Conservation (phyloP, 2,329 filamentous ascomycete genomes). For the Aureobasidium leucospermi region DNA sequence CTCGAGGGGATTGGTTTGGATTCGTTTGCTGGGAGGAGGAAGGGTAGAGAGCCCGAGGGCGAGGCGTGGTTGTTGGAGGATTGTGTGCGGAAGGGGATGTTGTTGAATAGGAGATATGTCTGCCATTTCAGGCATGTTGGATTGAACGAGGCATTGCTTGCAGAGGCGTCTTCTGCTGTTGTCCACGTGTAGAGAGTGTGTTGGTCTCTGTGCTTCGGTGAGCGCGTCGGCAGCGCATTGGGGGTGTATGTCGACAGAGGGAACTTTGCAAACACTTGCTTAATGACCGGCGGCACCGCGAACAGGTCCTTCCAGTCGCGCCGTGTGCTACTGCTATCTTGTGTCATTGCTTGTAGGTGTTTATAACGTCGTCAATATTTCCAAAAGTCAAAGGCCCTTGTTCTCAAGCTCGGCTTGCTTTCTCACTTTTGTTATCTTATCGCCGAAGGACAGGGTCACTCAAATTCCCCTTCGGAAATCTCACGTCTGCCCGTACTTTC, state of each 20-base stretch:
- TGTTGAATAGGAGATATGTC: conserved; percentile 75
- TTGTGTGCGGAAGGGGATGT: conserved; percentile 57
- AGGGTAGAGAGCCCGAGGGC: conserved; percentile 79
- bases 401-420: background rate
- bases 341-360: background rate
- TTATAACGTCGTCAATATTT: background rate
- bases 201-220: conserved; percentile 39
- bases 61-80: conserved; percentile 90
- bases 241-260: conserved; percentile 68
- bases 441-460: background rate
- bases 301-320: conserved; percentile 30
- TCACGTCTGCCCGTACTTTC: background rate
- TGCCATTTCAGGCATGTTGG: conserved; percentile 95
- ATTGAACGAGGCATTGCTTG: conserved; percentile 71
- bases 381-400: background rate
- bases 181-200: conserved; percentile 72
- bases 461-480: background rate
- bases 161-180: conserved; percentile 52
- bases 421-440: conserved; percentile 1
- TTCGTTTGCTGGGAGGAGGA: conserved; percentile 56
- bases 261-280: conserved; percentile 75
- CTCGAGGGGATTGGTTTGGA: conserved; percentile 47
- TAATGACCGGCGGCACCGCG: conserved; percentile 65
- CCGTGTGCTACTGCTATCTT: conserved; percentile 13
- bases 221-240: conserved; percentile 64